Percentiles rank a stretch among this genome's conserved stretches.
Evolutionary conservation across 192 early-diverging fungal genomes (phyloP).

Genomic region (Paraglomus occultum): DNA sequence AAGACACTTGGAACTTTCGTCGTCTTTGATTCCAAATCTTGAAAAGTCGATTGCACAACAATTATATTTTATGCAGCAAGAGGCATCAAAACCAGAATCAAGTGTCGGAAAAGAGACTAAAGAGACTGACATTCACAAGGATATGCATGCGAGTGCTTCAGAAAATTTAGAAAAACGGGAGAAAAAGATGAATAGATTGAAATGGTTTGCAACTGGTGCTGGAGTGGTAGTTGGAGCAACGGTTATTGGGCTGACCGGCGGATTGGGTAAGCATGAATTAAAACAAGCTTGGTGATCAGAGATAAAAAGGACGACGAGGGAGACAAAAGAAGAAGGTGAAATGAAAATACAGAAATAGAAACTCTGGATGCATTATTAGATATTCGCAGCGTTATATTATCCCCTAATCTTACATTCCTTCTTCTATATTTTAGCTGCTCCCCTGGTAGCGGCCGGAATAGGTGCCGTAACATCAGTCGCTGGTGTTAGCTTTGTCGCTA

Average conservation of each 20-base stretch:
- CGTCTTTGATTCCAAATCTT: slow-evolving; percentile 31
- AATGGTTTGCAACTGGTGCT: slow-evolving; percentile 53
- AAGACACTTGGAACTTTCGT: slow-evolving; percentile 32
- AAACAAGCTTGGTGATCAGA: not conserved
- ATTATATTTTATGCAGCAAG: slow-evolving; percentile 49
- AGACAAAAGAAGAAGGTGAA: too few species aligned
- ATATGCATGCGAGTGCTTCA: slow-evolving; percentile 27
- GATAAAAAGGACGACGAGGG: too few species aligned
- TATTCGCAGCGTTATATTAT: not conserved
- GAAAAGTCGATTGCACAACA: slow-evolving; percentile 53
- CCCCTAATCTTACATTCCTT: not conserved
- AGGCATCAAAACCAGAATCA: slow-evolving; percentile 1
- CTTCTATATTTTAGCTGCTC: slow-evolving; percentile 41
- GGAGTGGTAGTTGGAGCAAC: slow-evolving; percentile 55
- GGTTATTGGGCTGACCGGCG: slow-evolving; percentile 51
- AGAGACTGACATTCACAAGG: slow-evolving; percentile 15
- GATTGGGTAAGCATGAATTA: slow-evolving; percentile 33
- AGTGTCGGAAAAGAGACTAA: slow-evolving; percentile 15
- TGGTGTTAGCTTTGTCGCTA: slow-evolving; percentile 54
- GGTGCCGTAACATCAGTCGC: slow-evolving; percentile 40
- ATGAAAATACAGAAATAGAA: too few species aligned
- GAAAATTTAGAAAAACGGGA: slow-evolving; percentile 30
- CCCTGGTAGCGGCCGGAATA: slow-evolving; percentile 50
- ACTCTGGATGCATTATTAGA: not conserved
- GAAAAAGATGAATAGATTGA: slow-evolving; percentile 47